Evolutionary conservation across 148 eudicot genomes (phyloP), one percentile per base, ranked within the genome.

Genomic region (Gaultheria prostrata): DNA sequence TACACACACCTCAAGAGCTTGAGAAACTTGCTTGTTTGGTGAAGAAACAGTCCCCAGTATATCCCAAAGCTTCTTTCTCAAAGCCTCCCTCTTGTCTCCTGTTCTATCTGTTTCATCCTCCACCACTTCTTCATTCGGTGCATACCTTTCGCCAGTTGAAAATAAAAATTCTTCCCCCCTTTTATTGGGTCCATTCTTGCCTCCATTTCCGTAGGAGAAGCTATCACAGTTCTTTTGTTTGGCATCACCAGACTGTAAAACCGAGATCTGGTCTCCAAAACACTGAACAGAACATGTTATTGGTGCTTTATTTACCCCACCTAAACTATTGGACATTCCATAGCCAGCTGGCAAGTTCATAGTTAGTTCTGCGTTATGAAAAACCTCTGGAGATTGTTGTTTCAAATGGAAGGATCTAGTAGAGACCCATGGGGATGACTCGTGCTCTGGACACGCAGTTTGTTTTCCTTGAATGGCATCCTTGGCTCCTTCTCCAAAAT

Each of bases 11-110:
- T 80, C 87, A 83, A 78, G 84, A 86, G 63, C 73, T 80, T 82
- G 86, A 82, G 90, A 87, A 76, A 48, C 76, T 81, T 85, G 80
- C 79, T 84, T 88, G 83, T 81, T 83, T 86, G 89, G 89, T 74
- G 90, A 87, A 81, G 93, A 80, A 89, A 87, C 91, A 82, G 89
- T 78, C 86, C 91, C 94, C 85, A 97, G 84, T 86, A 92, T 85
- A 82, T 92, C 94, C 91, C 90, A 91, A 49, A 97, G 87, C 88
- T 93, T 97, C 93, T 89, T 86, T 89, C 92, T 90, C 80, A 95
- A 87, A 72, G 85, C 76, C 84, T 90, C 94, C 84, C 82, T 88
- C 57, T 76, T 82, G 26, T 78, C 84, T 79, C 85, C 92, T 83
- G 87, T 65, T 85, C 48, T 69, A 56, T 50, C 72, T 35, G 74